A percentile compares a stretch with the other conserved stretches of the same genome.
Conservation (phyloP, 441 rosid species). For the Populus tomentosa region DNA sequence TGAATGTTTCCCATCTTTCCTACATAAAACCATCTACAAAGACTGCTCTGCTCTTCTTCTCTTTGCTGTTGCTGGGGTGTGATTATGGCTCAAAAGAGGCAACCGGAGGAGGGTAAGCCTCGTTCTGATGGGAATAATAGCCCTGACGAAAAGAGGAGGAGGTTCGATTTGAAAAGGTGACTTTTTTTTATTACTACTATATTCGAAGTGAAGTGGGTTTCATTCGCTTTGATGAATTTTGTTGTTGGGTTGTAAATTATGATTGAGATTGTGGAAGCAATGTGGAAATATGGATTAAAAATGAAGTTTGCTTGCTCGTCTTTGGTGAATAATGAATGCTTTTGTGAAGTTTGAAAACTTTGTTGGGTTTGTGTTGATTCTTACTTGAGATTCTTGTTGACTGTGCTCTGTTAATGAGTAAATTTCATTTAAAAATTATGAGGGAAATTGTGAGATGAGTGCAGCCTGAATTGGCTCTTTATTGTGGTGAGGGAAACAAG, state of each 20-base stretch:
- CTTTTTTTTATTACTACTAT: neutral
- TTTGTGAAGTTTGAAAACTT: neutral
- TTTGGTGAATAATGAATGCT: neutral
- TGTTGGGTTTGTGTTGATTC: neutral
- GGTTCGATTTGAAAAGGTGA: conserved; percentile 49
- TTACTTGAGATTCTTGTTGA: conserved; percentile 1
- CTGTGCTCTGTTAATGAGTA: neutral
- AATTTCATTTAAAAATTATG: neutral
- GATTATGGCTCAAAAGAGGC: conserved; percentile 82
- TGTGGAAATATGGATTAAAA: neutral
- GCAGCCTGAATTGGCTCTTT: neutral
- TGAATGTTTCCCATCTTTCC: neutral
- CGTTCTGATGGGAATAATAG: conserved; percentile 33
- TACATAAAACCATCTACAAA: conserved; percentile 8
- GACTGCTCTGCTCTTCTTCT: neutral
- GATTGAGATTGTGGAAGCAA: neutral
- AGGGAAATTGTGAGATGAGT: neutral
- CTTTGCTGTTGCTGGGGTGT: conserved; percentile 1
- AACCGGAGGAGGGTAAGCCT: conserved; percentile 57
- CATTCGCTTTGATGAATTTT: neutral
- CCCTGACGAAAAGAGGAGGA: conserved; percentile 66
- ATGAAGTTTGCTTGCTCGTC: neutral
- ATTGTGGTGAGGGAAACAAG: neutral
- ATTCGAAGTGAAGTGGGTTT: neutral
- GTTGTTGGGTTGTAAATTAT: neutral